These are phyloP conservation scores for Microglena sp. DNA, from an alignment of 139 green algal genomes.

Conservation along the genomic window DNA sequence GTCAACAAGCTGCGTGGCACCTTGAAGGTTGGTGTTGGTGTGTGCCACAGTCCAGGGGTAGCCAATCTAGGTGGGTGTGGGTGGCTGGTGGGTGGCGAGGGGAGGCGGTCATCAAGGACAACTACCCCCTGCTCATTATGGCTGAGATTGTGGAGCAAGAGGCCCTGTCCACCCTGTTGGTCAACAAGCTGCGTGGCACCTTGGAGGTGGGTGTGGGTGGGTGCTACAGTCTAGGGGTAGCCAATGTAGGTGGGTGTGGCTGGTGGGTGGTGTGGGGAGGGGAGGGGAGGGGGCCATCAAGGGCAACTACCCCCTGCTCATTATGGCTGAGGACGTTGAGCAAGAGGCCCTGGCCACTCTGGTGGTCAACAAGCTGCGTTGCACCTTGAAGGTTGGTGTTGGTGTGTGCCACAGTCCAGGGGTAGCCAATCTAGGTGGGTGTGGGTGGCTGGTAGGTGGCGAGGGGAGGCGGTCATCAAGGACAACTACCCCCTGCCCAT, in stretches of 20 bases:
- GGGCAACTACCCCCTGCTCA: constrained; percentile 38
- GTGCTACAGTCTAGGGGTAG: too few species aligned
- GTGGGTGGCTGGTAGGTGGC: too few species aligned
- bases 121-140: constrained; percentile 77
- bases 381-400: constrained; percentile 70
- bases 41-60: too few species aligned
- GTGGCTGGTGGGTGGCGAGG: too few species aligned
- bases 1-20: constrained; percentile 98
- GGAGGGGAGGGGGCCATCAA: constrained; percentile 14
- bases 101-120: constrained; percentile 49
- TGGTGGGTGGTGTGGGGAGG: too few species aligned
- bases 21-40: constrained; percentile 58
- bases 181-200: constrained; percentile 96
- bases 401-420: too few species aligned
- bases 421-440: too few species aligned
- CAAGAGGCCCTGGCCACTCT: constrained; percentile 96
- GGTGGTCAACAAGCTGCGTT: constrained; percentile 98
- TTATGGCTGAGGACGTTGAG: constrained; percentile 98
- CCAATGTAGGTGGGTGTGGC: too few species aligned
- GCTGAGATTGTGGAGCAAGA: constrained; percentile 99
- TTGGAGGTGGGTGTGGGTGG: constrained; percentile 71
- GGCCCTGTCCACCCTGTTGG: constrained; percentile 92
- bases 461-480: constrained; percentile 59
- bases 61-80: too few species aligned
- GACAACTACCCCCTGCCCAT: constrained; percentile 51